Evolutionary conservation across 2,329 filamentous ascomycete species (phyloP).

Genomic region (Alternaria consortialis): DNA sequence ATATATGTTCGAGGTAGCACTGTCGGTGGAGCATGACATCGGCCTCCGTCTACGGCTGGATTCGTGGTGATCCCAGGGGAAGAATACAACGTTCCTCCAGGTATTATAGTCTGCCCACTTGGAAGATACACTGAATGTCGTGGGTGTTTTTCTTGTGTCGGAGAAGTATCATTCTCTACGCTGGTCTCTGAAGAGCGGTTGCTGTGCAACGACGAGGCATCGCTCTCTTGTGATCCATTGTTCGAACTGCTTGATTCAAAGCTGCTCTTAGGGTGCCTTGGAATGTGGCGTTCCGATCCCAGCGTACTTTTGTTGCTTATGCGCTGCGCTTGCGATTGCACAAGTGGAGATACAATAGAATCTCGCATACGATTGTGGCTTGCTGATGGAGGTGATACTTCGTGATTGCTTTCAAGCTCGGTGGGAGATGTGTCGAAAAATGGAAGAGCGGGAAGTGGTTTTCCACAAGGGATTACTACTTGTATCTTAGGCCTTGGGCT

Average conservation of each 20-base stretch:
- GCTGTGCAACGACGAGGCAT: slow-evolving; percentile 53
- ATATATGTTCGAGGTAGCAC: slow-evolving; percentile 36
- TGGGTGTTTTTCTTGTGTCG: slow-evolving; percentile 23
- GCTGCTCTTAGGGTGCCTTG: slow-evolving; percentile 21
- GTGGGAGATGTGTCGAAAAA: slow-evolving; percentile 38
- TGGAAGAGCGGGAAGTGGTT: slow-evolving; percentile 42
- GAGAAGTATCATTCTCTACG: slow-evolving; percentile 41
- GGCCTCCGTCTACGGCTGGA: slow-evolving; percentile 20
- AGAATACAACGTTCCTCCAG: slow-evolving; percentile 38
- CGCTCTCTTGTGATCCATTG: slow-evolving; percentile 48
- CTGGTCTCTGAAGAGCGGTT: slow-evolving; percentile 52
- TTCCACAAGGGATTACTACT: slow-evolving; percentile 48
- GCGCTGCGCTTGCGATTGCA: slow-evolving; percentile 25
- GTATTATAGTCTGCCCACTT: slow-evolving; percentile 27
- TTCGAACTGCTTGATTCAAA: slow-evolving; percentile 44
- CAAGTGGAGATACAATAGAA: slow-evolving; percentile 45
- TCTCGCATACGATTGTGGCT: slow-evolving; percentile 33
- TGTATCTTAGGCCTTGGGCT: slow-evolving; percentile 46
- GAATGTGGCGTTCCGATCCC: slow-evolving; percentile 5
- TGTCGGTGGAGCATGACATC: slow-evolving; percentile 25
- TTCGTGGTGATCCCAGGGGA: slow-evolving; percentile 10
- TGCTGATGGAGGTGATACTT: slow-evolving; percentile 47
- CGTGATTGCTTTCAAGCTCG: slow-evolving; percentile 29
- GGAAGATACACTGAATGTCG: slow-evolving; percentile 30
- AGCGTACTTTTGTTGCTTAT: slow-evolving; percentile 21